Base-by-base conservation (phyloP, 495 filamentous ascomycete genomes). In the Trichoderma reesei region DNA sequence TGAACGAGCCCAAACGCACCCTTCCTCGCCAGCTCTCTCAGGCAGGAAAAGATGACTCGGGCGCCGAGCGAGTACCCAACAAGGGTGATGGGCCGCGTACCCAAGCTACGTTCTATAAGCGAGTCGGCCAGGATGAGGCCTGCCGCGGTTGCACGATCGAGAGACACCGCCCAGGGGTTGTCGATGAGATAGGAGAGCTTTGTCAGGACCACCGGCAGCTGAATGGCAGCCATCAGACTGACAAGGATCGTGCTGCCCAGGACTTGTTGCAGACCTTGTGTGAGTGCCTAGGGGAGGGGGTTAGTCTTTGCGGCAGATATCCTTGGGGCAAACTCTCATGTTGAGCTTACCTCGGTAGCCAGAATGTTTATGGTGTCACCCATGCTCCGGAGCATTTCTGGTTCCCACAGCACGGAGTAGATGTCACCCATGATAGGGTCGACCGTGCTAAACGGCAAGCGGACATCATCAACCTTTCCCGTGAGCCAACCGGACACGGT, bases 401-500 rank as follows among this genome's bases (percentile, higher is more conserved):
- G 95, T 74, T 99, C 94, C 95, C 95, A 99, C 62, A 93, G 79
- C 9, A 99, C 86, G 0, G 95, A 98, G 75, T 98, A 99, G 26
- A 99, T 84, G 76, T 99, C 94, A 39, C 94, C 94, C 94, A 99
- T 98, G 65, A 97, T 85, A 0, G 94, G 92, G 73, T 98, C 92
- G 3, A 99, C 87, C 3, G 94, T 99, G 76, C 90, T 96, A 74
- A 86, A 99, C 14, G 94, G 94, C 65, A 99, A 73, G 64, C 94
- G 89, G 44, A 98, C 92, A 74, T 99, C 94, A 74, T 99, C 94
- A 44, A 95, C 86, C 72, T 95, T 97, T 64, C 94, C 93, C 48
- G 89, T 96, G 92, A 99, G 96, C 94, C 94, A 99, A 11, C 94
- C 94, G 6, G 93, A 89, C 36, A 99, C 84, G 1, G 95, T 96